phyloP scores from a whole-genome alignment of 306 rosid species.

The Quillaja saponaria region DNA sequence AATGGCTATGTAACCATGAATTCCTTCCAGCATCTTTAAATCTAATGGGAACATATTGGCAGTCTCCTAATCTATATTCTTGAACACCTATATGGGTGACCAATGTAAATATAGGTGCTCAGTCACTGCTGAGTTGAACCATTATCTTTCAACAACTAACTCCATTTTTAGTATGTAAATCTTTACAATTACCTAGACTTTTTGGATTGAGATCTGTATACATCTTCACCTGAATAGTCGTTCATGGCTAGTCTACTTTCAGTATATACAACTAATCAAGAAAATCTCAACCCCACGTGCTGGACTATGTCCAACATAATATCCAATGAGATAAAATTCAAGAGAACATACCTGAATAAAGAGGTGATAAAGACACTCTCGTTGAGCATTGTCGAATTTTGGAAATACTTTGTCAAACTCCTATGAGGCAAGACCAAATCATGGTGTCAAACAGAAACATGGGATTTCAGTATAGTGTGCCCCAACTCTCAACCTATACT shows the following conservation, averaged over 20 bases:
- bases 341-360: conserved; percentile 62
- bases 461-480: not conserved
- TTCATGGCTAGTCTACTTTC: not conserved
- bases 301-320: not conserved
- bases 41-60: conserved; percentile 12
- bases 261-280: conserved; percentile 4
- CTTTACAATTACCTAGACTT: conserved; percentile 6
- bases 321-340: conserved; percentile 21
- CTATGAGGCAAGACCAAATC: conserved; percentile 30
- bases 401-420: conserved; percentile 63
- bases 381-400: conserved; percentile 52
- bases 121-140: conserved; percentile 9
- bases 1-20: not conserved
- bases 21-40: conserved; percentile 7
- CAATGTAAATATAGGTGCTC: conserved; percentile 9
- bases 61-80: no score
- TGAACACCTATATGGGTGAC: not conserved
- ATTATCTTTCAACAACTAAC: conserved; percentile 12
- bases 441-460: conserved; percentile 10
- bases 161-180: no score
- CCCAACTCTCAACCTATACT: no score
- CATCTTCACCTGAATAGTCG: not conserved
- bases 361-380: conserved; percentile 59
- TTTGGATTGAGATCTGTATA: not conserved
- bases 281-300: conserved; percentile 4